These are phyloP conservation scores for Apostasia shenzhenica DNA, from an alignment of 106 monocot species.

Conservation along the genomic window DNA sequence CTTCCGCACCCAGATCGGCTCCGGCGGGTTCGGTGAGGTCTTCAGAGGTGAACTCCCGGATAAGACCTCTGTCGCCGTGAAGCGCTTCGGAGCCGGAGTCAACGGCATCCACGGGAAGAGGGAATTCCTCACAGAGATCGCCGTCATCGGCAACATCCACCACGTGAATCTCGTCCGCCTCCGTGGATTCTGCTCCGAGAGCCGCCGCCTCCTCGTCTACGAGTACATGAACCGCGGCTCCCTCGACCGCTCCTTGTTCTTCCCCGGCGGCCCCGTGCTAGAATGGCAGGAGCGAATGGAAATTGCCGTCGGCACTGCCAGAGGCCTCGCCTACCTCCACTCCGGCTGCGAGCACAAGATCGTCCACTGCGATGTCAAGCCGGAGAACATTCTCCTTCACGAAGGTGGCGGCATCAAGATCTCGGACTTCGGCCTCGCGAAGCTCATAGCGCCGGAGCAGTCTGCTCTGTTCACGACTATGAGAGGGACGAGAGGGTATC, in stretches of 20 bases:
- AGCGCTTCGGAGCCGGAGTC: constrained; percentile 40
- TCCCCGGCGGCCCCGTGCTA: constrained; percentile 39
- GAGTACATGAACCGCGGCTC: constrained; percentile 96
- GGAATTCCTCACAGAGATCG: constrained; percentile 92
- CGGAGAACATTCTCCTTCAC: constrained; percentile 83
- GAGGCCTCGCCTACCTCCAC: constrained; percentile 83
- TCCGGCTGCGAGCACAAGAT: constrained; percentile 59
- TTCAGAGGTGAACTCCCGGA: constrained; percentile 76
- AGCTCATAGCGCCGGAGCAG: constrained; percentile 69
- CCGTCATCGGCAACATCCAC: constrained; percentile 87
- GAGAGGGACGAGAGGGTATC: constrained; percentile 83
- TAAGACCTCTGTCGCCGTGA: constrained; percentile 62
- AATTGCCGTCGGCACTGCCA: constrained; percentile 68
- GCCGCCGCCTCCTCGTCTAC: constrained; percentile 65
- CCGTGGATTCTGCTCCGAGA: constrained; percentile 82
- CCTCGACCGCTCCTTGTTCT: constrained; percentile 68
- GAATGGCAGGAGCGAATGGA: constrained; percentile 74
- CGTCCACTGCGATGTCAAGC: constrained; percentile 90
- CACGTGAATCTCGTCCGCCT: constrained; percentile 91
- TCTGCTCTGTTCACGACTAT: constrained; percentile 68
- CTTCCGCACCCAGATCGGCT: constrained; percentile 58
- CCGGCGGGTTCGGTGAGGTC: constrained; percentile 89
- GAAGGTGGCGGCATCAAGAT: constrained; percentile 60
- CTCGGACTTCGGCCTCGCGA: constrained; percentile 85
- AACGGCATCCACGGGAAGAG: constrained; percentile 48